Conservation (phyloP, 768 basidiomycete species). For the Lactarius psammicola region DNA sequence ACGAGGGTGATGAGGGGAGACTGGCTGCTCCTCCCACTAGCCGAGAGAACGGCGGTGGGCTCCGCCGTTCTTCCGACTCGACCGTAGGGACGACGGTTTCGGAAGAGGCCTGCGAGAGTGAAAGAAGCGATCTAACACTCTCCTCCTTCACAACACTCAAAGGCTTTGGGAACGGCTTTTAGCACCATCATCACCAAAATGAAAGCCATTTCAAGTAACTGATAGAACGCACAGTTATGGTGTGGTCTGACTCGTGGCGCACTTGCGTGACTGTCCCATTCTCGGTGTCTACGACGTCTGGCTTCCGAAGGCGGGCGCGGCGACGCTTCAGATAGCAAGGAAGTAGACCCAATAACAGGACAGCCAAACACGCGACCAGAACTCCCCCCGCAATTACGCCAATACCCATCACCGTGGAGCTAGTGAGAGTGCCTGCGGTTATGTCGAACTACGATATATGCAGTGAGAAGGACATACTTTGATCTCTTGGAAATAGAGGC, state of each 20-base stretch:
- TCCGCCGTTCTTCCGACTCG: background rate
- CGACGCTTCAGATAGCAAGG: background rate
- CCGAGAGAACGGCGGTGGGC: background rate
- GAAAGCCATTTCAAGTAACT: background rate
- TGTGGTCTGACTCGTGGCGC: background rate
- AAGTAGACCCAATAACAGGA: conserved; percentile 9
- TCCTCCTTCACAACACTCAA: background rate
- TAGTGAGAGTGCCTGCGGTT: background rate
- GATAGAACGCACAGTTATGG: background rate
- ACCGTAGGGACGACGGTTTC: background rate
- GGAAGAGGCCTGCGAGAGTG: background rate
- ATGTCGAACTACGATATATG: background rate
- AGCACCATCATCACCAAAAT: background rate
- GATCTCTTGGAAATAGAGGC: conserved; percentile 3
- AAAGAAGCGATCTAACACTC: background rate
- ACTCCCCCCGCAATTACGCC: background rate
- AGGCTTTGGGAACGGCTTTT: background rate
- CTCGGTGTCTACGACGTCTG: background rate
- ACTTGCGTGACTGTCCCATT: background rate
- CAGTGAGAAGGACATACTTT: background rate
- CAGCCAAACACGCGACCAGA: background rate
- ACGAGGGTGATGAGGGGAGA: background rate
- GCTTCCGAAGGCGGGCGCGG: background rate
- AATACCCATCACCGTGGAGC: background rate
- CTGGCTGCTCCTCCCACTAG: background rate